These are phyloP conservation scores for Myriosclerotinia duriaeana DNA, from an alignment of 2,329 filamentous ascomycete species.

Conservation along the genomic window DNA sequence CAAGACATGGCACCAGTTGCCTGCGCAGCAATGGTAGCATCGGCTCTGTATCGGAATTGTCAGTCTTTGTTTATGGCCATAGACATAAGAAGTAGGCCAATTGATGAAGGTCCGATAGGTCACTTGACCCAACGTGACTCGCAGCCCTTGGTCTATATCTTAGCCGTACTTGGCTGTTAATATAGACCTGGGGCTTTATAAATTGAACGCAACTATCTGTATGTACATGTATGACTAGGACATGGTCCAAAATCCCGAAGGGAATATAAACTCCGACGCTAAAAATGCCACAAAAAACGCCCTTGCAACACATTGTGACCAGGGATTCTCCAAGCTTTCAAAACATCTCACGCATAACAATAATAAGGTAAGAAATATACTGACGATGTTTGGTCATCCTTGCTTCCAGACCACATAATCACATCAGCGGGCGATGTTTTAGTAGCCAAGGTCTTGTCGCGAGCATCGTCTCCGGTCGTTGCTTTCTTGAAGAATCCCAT, in stretches of 20 bases:
- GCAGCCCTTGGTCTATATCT: constrained; percentile 38
- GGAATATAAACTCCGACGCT: constrained; percentile 34
- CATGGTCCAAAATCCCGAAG: constrained; percentile 28
- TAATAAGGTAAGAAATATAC: constrained; percentile 50
- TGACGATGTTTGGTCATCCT: constrained; percentile 90
- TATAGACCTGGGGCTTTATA: constrained; percentile 35
- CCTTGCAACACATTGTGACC: constrained; percentile 54
- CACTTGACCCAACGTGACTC: constrained; percentile 39
- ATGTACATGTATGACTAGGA: constrained; percentile 29
- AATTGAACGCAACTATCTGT: constrained; percentile 24
- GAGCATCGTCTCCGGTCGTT: constrained; percentile 71
- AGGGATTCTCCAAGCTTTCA: constrained; percentile 47
- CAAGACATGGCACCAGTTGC: constrained; percentile 98
- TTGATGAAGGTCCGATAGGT: constrained; percentile 16
- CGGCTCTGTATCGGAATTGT: constrained; percentile 58
- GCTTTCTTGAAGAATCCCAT: constrained; percentile 86
- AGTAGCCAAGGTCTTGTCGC: constrained; percentile 78
- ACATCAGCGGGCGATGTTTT: constrained; percentile 95
- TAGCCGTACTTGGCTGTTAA: constrained; percentile 35
- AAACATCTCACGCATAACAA: constrained; percentile 61
- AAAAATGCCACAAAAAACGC: constrained; percentile 51
- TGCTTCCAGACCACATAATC: constrained; percentile 96
- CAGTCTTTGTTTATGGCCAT: constrained; percentile 8
- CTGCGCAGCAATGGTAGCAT: constrained; percentile 79
- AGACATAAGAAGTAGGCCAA: neutral